Conservation (phyloP, 371 early-diverging fungal genomes). For the Mortierella sp. region DNA sequence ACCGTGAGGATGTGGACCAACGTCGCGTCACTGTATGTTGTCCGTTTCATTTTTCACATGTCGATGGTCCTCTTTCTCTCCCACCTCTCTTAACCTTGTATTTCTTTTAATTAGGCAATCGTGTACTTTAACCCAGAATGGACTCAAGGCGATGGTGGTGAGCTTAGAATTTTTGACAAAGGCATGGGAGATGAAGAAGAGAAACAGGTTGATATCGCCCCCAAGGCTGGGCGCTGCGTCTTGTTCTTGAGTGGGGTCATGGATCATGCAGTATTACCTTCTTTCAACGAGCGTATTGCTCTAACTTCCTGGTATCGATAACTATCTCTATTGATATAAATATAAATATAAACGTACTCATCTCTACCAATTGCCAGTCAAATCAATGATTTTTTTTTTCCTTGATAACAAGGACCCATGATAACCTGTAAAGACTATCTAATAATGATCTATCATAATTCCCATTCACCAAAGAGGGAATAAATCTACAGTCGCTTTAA, state of each 20-base stretch:
- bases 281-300: conserved; percentile 64
- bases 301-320: conserved; percentile 71
- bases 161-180: conserved; percentile 65
- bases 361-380: background rate
- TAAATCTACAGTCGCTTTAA: too few relatives aligned
- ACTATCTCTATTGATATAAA: too few relatives aligned
- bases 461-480: too few relatives aligned
- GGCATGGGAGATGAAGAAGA: conserved; percentile 60
- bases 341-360: background rate
- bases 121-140: conserved; percentile 70
- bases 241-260: conserved; percentile 73
- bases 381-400: too few relatives aligned
- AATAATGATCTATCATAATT: too few relatives aligned
- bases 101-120: conserved; percentile 55
- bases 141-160: conserved; percentile 67
- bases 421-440: too few relatives aligned
- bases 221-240: conserved; percentile 67
- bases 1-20: conserved; percentile 66
- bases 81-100: conserved; percentile 1
- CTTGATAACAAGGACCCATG: too few relatives aligned
- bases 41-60: background rate
- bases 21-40: conserved; percentile 67
- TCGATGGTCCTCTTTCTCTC: background rate
- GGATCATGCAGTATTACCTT: conserved; percentile 71
- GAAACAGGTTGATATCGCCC: conserved; percentile 61